Base-by-base conservation (phyloP, 352 stramenopile species). In the Hyaloperonospora arabidopsidis region DNA sequence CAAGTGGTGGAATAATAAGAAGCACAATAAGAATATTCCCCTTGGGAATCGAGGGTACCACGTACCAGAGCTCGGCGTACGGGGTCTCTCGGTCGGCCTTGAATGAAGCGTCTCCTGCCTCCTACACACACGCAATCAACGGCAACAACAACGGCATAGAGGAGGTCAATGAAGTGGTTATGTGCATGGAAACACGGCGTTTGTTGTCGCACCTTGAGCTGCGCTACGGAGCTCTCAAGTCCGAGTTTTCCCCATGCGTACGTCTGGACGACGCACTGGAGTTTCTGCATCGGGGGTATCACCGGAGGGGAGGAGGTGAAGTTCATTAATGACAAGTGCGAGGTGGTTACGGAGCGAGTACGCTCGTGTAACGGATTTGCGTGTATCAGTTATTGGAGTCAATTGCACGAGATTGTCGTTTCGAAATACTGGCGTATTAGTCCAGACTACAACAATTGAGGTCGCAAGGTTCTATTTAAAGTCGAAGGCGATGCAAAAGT, bases 231-330 rank as follows among this genome's bases (percentile, higher is more conserved):
- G 60, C 83, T 95, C 41, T 80, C 59, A 49, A 68, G 48, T n/a
- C 89, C 90, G 36, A 49, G 67, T 60, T 96, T 96, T 19, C 90
- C 90, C 90, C 90, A 97, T 17, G 86, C 87, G 61, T 97, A 97
- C 29, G 67, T 84, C 71, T 97, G 88, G 35, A 67, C 85, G 19
- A 92, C 65, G 63, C 82, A 95, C 63, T 92, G 65, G 25, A 96
- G 73, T 52, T 80, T 67, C 51, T 86, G 74, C 81, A 94, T 89
- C 21, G 59, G 23, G 19, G 51, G 32, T 28, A 5, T 8, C 45
- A 50, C 45, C 22, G 29, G 8, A 47, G 10, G 25, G 7, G 34
- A 49, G 5, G 44, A 39, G 19, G 61, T 21, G 39, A 53, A 57
- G 63, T 25, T 32, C 11, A 45, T 63, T 66, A 38, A 63, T 57